A percentile compares a stretch with the other conserved stretches of the same genome.
Conservation (phyloP, 257 asterid species). For the Avicennia marina region DNA sequence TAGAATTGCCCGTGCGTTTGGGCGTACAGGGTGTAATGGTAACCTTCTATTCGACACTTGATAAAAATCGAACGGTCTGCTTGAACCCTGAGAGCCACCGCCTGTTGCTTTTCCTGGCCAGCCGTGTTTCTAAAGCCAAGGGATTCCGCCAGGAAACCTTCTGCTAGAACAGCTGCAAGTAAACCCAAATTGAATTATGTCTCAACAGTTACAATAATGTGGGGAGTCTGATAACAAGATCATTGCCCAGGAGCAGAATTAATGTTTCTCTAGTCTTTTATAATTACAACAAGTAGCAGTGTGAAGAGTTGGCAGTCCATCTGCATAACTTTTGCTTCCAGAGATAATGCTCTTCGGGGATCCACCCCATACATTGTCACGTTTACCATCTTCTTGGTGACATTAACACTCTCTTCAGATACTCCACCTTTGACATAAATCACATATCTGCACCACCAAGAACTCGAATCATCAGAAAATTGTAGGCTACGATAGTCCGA, state of each 20-base stretch:
- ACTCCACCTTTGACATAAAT: slow-evolving; percentile 73
- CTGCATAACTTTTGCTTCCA: slow-evolving; percentile 64
- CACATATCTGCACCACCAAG: slow-evolving; percentile 44
- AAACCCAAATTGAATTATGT: no score
- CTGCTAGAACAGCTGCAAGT: slow-evolving; percentile 58
- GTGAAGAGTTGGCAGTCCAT: slow-evolving; percentile 68
- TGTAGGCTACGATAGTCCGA: no score
- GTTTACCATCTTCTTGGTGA: slow-evolving; percentile 63
- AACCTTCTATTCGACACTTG: slow-evolving; percentile 81
- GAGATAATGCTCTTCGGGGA: slow-evolving; percentile 78
- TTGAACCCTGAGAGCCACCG: slow-evolving; percentile 85
- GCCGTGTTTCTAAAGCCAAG: slow-evolving; percentile 86
- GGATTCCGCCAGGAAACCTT: slow-evolving; percentile 71
- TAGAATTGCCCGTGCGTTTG: slow-evolving; percentile 72
- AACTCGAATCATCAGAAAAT: slow-evolving; percentile 5
- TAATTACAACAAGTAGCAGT: slow-evolving; percentile 80
- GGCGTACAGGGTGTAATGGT: slow-evolving; percentile 57
- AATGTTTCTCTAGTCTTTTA: background rate
- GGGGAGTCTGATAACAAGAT: no score
- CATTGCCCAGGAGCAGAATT: no score
- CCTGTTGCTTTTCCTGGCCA: slow-evolving; percentile 84
- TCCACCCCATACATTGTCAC: slow-evolving; percentile 83
- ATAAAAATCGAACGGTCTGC: slow-evolving; percentile 57
- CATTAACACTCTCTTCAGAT: slow-evolving; percentile 59
- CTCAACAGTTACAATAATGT: no score